Percentiles rank a stretch among this genome's conserved stretches.
These are phyloP conservation scores for Dillenia suffruticosa DNA, from an alignment of 164 flowering plant genomes.

Conservation along the genomic window DNA sequence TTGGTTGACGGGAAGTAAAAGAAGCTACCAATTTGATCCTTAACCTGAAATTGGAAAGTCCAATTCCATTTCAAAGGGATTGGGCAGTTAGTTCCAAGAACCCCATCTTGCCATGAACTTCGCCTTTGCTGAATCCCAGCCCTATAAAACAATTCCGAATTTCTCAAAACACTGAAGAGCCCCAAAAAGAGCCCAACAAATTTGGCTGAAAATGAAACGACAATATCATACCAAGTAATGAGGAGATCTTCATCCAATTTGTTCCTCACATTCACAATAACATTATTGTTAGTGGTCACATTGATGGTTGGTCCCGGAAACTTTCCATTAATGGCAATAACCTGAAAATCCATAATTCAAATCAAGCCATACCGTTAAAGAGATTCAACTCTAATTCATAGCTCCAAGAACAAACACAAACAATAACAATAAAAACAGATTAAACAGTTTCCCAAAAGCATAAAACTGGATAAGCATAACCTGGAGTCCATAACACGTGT, in stretches of 20 bases:
- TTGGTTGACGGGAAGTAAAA: conserved; percentile 87
- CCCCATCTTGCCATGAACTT: conserved; percentile 96
- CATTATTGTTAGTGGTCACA: conserved; percentile 78
- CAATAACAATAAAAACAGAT: too few species aligned
- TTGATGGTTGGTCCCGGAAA: conserved; percentile 91
- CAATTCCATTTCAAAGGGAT: conserved; percentile 89
- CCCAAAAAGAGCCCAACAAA: too few species aligned
- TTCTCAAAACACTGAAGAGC: background rate
- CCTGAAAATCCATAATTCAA: conserved; percentile 38
- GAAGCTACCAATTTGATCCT: conserved; percentile 98
- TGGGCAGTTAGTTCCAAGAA: conserved; percentile 91
- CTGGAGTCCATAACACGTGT: too few species aligned
- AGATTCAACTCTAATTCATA: too few species aligned
- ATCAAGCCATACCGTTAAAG: too few species aligned
- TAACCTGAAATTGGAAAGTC: conserved; percentile 93
- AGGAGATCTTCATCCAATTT: conserved; percentile 78
- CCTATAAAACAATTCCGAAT: conserved; percentile 35
- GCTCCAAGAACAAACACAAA: too few species aligned
- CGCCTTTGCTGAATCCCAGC: conserved; percentile 77
- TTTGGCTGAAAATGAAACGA: too few species aligned
- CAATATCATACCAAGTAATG: conserved; percentile 58
- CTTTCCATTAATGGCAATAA: conserved; percentile 73
- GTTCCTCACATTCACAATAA: conserved; percentile 73
- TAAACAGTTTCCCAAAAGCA: too few species aligned
- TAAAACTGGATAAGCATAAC: too few species aligned